Base-by-base conservation (phyloP, 2,329 filamentous ascomycete species). In the Berkeleyomyces rouxiae region DNA sequence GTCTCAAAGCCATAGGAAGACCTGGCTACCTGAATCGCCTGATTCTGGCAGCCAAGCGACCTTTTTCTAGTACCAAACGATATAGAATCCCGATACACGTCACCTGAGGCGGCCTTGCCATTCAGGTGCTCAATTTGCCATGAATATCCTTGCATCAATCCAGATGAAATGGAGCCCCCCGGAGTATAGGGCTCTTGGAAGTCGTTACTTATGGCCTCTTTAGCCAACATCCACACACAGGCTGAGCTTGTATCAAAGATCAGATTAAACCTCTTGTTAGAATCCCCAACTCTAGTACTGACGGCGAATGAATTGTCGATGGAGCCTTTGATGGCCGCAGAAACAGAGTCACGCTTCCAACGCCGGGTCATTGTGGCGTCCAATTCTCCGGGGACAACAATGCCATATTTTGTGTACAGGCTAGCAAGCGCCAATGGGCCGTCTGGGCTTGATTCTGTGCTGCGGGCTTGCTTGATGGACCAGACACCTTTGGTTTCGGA, bases 11-110 rank as follows among this genome's bases (percentile, higher is more conserved):
- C 76, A 0, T 78, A 68, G 1, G 77, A 77, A 4, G 78, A 23
- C 23, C 23, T 23, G 67, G 4, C 79, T 69, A 1, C 77, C 76
- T 10, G 43, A 40, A 78, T 73, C 10, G 76, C 75, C 65, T 78
- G 76, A 0, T 67, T 68, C 53, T 67, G 65, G 3, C 77, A 74
- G 0, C 69, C 72, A 31, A 78, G 68, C 9, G 72, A 73, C 4
- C 75, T 23, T 23, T 23, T 23, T 23, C 23, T 23, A 23, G 23
- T 23, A 23, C 23, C 76, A 1, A 78, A 67, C 0, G 71, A 73
- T 43, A 78, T 76, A 1, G 67, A 70, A 64, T 78, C 76, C n/a
- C 67, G 69, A 67, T 75, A 77, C 1, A 79, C 76, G 31, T 73
- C 70, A 5, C 77, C 77, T 13, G 70, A 70, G 0, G 75, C 75